Evolutionary conservation across 257 asterid species (phyloP).

Genomic region (Solanum phureja): DNA sequence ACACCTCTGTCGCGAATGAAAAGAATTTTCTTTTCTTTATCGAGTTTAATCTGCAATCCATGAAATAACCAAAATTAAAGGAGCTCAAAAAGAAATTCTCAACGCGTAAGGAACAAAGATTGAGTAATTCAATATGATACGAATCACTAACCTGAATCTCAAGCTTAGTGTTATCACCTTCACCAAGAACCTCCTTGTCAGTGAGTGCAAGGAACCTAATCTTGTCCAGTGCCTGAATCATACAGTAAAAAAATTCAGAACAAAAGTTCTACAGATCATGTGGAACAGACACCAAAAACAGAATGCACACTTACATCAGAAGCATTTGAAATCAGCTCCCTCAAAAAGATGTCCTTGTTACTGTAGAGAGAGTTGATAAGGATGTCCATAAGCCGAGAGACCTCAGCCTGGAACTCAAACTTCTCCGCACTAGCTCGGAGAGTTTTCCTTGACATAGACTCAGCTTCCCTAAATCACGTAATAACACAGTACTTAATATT

Average conservation of each 20-base stretch:
- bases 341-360: slow-evolving; percentile 87
- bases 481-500: not conserved
- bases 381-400: slow-evolving; percentile 93
- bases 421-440: slow-evolving; percentile 79
- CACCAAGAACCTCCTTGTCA: slow-evolving; percentile 89
- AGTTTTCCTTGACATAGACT: slow-evolving; percentile 64
- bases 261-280: not conserved
- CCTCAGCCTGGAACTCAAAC: slow-evolving; percentile 97
- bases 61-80: not conserved
- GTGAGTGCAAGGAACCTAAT: slow-evolving; percentile 86
- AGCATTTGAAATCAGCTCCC: slow-evolving; percentile 96
- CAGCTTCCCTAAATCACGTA: slow-evolving; percentile 57
- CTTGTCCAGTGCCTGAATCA: slow-evolving; percentile 78
- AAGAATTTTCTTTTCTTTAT: slow-evolving; percentile 81
- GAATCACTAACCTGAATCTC: slow-evolving; percentile 70
- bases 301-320: slow-evolving; percentile 61
- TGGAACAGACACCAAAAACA: not conserved
- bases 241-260: not conserved
- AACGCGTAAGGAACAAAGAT: not conserved
- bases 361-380: slow-evolving; percentile 95
- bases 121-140: not conserved
- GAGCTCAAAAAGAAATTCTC: not conserved
- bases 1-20: slow-evolving; percentile 90
- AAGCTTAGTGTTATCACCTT: slow-evolving; percentile 77
- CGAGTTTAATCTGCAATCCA: slow-evolving; percentile 68